Conservation (phyloP, 139 green algal species). For the Ostreobium quekettii region DNA sequence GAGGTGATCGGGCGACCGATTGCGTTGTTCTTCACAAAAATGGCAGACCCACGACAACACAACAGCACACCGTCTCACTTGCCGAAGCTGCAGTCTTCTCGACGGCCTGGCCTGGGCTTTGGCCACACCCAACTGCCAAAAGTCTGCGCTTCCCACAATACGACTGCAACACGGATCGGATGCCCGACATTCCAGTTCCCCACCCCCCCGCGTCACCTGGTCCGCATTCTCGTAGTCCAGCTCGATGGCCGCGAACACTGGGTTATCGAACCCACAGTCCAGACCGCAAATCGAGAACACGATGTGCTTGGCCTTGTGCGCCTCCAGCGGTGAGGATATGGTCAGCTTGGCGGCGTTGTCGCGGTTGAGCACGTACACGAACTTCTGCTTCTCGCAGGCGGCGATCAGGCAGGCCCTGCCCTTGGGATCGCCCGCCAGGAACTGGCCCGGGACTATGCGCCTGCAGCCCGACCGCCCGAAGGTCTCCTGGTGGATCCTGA, state of each 20-base stretch:
- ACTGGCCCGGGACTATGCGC: slow-evolving; percentile 92
- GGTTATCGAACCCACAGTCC: slow-evolving; percentile 98
- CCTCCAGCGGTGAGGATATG: slow-evolving; percentile 94
- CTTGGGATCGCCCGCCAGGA: slow-evolving; percentile 84
- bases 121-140: no score
- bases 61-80: no score
- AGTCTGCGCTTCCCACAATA: no score
- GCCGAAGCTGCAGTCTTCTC: no score
- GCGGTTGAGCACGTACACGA: slow-evolving; percentile 97
- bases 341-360: slow-evolving; percentile 90
- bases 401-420: slow-evolving; percentile 89
- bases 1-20: no score
- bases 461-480: slow-evolving; percentile 90
- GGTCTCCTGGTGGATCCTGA: slow-evolving; percentile 94
- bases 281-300: slow-evolving; percentile 72
- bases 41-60: no score
- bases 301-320: slow-evolving; percentile 88
- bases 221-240: slow-evolving; percentile 91
- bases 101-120: no score
- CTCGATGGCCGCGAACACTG: slow-evolving; percentile 96
- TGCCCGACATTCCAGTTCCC: no score
- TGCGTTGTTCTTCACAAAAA: no score
- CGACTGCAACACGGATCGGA: no score
- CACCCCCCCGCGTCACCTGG: no score
- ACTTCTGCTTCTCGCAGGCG: slow-evolving; percentile 94